These are phyloP conservation scores for Tilletiaria anomala DNA, from an alignment of 1,284 basidiomycete genomes.

Conservation along the genomic window DNA sequence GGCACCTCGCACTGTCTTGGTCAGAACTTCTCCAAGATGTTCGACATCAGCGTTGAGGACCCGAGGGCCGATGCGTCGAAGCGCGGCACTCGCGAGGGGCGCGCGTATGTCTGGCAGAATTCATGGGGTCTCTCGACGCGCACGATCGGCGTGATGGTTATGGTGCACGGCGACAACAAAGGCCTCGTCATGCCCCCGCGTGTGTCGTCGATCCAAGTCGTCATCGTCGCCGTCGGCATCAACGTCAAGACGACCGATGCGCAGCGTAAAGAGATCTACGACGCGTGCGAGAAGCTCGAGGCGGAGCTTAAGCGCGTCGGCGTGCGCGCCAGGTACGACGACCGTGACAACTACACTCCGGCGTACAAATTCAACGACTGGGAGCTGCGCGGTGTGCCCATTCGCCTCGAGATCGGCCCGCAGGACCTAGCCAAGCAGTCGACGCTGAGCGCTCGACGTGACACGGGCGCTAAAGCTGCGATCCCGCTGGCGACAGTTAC, in stretches of 20 bases:
- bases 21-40: conserved; percentile 98
- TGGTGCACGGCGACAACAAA: conserved; percentile 97
- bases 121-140: conserved; percentile 97
- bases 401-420: conserved; percentile 92
- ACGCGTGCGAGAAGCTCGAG: conserved; percentile 52
- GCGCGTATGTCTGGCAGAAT: conserved; percentile 92
- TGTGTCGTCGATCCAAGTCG: conserved; percentile 79
- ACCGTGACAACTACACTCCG: conserved; percentile 88
- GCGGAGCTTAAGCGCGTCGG: conserved; percentile 47
- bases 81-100: conserved; percentile 31
- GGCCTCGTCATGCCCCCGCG: conserved; percentile 88
- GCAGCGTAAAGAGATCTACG: conserved; percentile 57
- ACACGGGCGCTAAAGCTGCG: conserved; percentile 49
- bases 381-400: conserved; percentile 79
- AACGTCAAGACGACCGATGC: conserved; percentile 43
- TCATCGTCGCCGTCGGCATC: conserved; percentile 85
- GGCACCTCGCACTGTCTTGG: conserved; percentile 96
- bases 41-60: conserved; percentile 93
- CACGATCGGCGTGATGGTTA: conserved; percentile 95
- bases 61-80: conserved; percentile 31
- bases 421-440: conserved; percentile 74
- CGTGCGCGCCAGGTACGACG: conserved; percentile 73
- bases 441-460: conserved; percentile 72
- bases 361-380: conserved; percentile 99
- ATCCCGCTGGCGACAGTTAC: conserved; percentile 11